Conservation (phyloP, 306 rosid genomes). For the Mimosa pudica region DNA sequence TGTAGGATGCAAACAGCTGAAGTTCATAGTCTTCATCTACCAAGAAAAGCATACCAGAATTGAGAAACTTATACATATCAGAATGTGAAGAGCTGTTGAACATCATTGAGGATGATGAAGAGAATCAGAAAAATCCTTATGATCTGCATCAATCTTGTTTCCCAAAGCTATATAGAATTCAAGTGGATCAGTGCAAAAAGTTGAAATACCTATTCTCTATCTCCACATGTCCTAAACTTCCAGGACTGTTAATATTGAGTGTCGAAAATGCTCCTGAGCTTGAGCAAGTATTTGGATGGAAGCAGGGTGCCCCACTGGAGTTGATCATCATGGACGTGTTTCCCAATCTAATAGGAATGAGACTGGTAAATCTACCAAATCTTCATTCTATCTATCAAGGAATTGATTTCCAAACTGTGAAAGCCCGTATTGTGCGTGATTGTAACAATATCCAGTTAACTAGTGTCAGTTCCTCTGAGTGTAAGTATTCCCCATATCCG, state of each 20-base stretch:
- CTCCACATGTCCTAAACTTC: not conserved
- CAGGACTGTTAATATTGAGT: not conserved
- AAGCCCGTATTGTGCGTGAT: not conserved
- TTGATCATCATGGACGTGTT: not conserved
- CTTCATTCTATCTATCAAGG: slow-evolving; percentile 1
- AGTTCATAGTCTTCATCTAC: not conserved
- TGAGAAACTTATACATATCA: not conserved
- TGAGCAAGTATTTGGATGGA: not conserved
- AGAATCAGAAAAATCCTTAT: not conserved
- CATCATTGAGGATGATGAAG: slow-evolving; percentile 13
- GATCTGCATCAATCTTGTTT: not conserved
- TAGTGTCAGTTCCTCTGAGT: not conserved
- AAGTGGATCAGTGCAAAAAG: slow-evolving; percentile 1
- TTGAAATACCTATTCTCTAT: slow-evolving; percentile 5
- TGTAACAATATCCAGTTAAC: not conserved
- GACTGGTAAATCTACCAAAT: not conserved
- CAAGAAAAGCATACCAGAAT: slow-evolving; percentile 6
- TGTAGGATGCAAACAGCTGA: slow-evolving; percentile 14
- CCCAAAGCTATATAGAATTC: not conserved
- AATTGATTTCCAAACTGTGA: not conserved
- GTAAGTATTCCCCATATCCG: not conserved
- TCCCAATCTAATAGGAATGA: not conserved
- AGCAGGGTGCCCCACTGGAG: not conserved
- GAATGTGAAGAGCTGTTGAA: slow-evolving; percentile 9
- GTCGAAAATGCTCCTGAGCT: slow-evolving; percentile 1